Base-by-base conservation (phyloP, 768 basidiomycete species). In the Pisolithus marmoratus region DNA sequence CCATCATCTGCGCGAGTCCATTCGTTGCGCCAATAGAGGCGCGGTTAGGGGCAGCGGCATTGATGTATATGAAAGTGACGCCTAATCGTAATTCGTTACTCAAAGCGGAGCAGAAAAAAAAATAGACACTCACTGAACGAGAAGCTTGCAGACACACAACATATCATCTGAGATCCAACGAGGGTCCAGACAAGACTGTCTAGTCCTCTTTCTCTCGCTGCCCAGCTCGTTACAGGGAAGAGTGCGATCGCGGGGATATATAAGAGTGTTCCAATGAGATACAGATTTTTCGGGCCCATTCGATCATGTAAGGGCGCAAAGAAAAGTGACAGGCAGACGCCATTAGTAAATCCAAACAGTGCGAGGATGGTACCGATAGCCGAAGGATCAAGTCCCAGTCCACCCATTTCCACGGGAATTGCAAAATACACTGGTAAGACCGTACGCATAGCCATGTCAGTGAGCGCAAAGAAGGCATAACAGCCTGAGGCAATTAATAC, bases 11-110 rank as follows among this genome's bases (percentile, higher is more conserved):
- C n/a, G 75, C 71, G 4, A 82, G 65, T 1, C 87, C 87, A 57
- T 88, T 88, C n/a, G 83, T 85, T 5, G 84, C 79, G 6, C 87
- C 87, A 8, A 88, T 73, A 9, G 83, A 80, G 8, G 80, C 78
- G 29, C 76, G 75, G 49, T 85, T 85, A 5, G 87, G 86, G 0
- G 87, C 72, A 15, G 85, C 74, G 4, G 78, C 79, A 12, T 78
- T 73, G 52, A 90, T 82, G 55, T 80, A 85, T 45, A 89, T 84
- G 65, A 86, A 87, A 26, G 87, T 66, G 42, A 84, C 80, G 19
- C 85, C 86, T 87, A 61, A 49, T 15, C 38, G 19, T 24, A 36
- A n/a, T 27, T 1, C 17, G 9, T 19, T 37, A 34, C 62, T 2
- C 55, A 48, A 9, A 29, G 2, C 17, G 24, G 11, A 19, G 6